Base-by-base conservation (phyloP, 345 rosid genomes). In the Pistacia vera region DNA sequence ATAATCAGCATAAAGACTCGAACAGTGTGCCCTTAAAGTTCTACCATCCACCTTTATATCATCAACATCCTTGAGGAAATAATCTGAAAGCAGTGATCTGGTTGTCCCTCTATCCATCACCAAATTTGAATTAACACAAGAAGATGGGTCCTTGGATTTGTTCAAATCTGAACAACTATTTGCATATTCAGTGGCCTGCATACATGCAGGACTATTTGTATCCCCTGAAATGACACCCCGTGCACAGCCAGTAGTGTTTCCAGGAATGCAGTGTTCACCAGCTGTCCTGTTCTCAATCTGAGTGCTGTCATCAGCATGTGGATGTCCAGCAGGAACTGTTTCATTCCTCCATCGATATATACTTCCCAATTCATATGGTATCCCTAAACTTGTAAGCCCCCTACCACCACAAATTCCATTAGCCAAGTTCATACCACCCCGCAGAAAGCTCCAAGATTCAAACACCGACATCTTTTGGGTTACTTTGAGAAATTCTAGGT, bases 311-410 rank as follows among this genome's bases (percentile, higher is more conserved):
- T 55, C 65, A 66, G 57, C 63, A 76, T 57, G 8, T 57, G 63
- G 74, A 66, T 73, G 63, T 69, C 79, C 73, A 69, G 70, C 44
- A 57, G 91, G 88, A 88, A 83, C 65, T 61, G 76, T 71, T 75
- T 80, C 81, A 30, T 69, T 83, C 93, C 83, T 90, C 91, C 89
- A 85, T 28, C 83, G 82, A 77, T 83, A 73, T 30, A 81, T 55
- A 35, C 78, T 81, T 65, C 82, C 81, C 52, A 73, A 61, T 80
- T 82, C 83, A 83, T 72, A 77, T 28, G 79, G 68, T 36, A 76
- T 66, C 54, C 80, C 85, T 35, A 75, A 49, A 66, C 76, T 75
- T 3, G 76, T 71, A 71, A 79, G 67, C 69, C 74, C 86, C n/a
- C 65, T 75, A 63, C 66, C 75, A 63, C 78, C 63, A 71, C 81